Evolutionary conservation across 371 early-diverging fungal genomes (phyloP), one percentile per base, ranked within the genome.

Genomic region (Sporodiniella umbellata): DNA sequence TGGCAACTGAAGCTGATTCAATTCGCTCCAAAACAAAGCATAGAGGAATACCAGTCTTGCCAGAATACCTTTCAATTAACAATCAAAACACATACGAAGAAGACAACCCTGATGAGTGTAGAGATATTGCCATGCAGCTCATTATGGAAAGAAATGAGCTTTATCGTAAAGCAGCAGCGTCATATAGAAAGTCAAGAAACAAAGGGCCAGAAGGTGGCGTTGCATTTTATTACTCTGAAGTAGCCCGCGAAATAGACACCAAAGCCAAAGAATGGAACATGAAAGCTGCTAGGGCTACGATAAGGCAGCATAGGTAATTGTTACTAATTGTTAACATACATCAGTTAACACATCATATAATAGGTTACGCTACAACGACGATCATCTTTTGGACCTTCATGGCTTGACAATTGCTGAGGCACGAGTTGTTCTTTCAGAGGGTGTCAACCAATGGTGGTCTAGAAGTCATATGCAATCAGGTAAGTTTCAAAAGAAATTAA

Each of bases 231-330:
- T 87, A 88, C 63, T 84, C 89, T 6, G 74, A 81, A 4, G 81
- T 82, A 42, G 88, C 86, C 26, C 80, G 80, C 14, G 70, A 78
- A 42, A 49, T 74, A 42, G 87, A 87, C 47, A 60, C 58, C 4
- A 53, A 75, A 35, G 86, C 84, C 15, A 83, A 80, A 25, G 66
- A 74, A 26, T 85, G 85, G 87, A 84, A 84, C 26, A 84, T 87
- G 83, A 72, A 85, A 10, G 87, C 87, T 5, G 87, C 87, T 2
- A 76, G 85, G 42, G 83, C 89, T 0, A 67, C 77, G 18, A 82
- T 87, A 24, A 70, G 78, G 28, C 50, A 65, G 15, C 65, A 83
- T 22, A 64, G 79, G 80, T 73, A 65, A 12, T 26, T 5, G n/a
- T 44, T n/a, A n/a, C n/a, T n/a, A n/a, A n/a, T n/a, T n/a, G n/a